Evolutionary conservation across 2,329 filamentous ascomycete species (phyloP).

Genomic region (Ophidiomyces ophidiicola): DNA sequence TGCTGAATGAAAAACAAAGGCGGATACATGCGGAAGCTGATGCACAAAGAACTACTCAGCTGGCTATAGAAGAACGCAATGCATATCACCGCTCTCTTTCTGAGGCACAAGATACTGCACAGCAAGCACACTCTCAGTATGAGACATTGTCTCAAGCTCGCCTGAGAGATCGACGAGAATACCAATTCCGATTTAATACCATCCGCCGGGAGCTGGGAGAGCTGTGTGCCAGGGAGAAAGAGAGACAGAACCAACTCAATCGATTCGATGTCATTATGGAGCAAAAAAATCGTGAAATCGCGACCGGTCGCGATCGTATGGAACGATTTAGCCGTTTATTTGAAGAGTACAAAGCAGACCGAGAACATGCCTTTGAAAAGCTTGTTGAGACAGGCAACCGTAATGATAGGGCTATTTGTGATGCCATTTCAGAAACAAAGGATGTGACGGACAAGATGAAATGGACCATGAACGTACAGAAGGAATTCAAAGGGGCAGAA

Average conservation of each 20-base stretch:
- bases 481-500: slow-evolving; percentile 2
- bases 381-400: slow-evolving; percentile 23
- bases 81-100: slow-evolving; percentile 30
- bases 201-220: slow-evolving; percentile 26
- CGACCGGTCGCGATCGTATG: slow-evolving; percentile 29
- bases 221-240: slow-evolving; percentile 27
- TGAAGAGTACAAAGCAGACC: slow-evolving; percentile 31
- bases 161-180: slow-evolving; percentile 32
- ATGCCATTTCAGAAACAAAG: slow-evolving; percentile 30
- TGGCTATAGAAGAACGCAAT: slow-evolving; percentile 31
- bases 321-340: slow-evolving; percentile 31
- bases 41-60: slow-evolving; percentile 26
- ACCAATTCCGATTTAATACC: slow-evolving; percentile 28
- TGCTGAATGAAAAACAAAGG: slow-evolving; percentile 32
- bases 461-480: slow-evolving; percentile 37
- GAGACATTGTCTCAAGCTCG: slow-evolving; percentile 32
- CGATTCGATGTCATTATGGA: slow-evolving; percentile 36
- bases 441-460: slow-evolving; percentile 36
- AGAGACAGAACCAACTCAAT: slow-evolving; percentile 27
- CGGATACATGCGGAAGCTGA: slow-evolving; percentile 32
- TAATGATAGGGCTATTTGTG: slow-evolving; percentile 26
- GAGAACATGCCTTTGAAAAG: slow-evolving; percentile 30
- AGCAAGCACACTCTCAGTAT: slow-evolving; percentile 31
- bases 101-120: slow-evolving; percentile 30
- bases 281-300: slow-evolving; percentile 36